phyloP scores from a whole-genome alignment of 2,329 filamentous ascomycete species.

The Colletotrichum tabaci region DNA sequence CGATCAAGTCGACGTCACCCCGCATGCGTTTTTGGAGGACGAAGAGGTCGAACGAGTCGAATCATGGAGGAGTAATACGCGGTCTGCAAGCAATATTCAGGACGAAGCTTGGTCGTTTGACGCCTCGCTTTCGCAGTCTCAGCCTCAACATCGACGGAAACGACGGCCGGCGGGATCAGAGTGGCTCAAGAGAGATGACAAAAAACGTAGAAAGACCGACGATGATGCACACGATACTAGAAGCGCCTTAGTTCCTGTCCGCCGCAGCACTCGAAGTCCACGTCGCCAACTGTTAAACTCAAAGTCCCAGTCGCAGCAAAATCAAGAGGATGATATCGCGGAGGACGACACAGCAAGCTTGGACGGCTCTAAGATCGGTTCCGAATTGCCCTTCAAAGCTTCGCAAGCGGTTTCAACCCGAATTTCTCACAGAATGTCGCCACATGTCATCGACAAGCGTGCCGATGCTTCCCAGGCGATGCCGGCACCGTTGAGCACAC shows the following conservation, averaged over 20 bases:
- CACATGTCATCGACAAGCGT: conserved; percentile 1
- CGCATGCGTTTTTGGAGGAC: conserved; percentile 50
- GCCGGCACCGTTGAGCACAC: conserved; percentile 26
- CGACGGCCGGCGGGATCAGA: conserved; percentile 47
- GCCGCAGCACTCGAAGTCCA: conserved; percentile 2
- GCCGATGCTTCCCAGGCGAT: neutral
- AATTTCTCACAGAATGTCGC: neutral
- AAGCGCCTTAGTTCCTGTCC: neutral
- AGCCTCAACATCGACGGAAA: conserved; percentile 37
- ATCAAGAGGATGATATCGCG: neutral
- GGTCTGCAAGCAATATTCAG: conserved; percentile 29
- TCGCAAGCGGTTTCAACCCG: neutral
- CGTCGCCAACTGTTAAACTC: neutral
- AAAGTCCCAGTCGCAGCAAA: neutral
- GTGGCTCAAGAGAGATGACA: conserved; percentile 51
- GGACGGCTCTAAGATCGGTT: neutral
- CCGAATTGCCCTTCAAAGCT: neutral
- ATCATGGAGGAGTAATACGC: conserved; percentile 49
- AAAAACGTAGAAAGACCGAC: conserved; percentile 47
- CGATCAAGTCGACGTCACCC: conserved; percentile 50
- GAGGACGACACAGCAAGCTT: conserved; percentile 1
- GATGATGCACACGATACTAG: conserved; percentile 17
- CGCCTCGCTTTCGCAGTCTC: conserved; percentile 44
- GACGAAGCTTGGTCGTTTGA: conserved; percentile 44
- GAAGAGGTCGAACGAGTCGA: conserved; percentile 52